Conservation (phyloP, 139 green algal species). For the Pleodorina starrii region DNA sequence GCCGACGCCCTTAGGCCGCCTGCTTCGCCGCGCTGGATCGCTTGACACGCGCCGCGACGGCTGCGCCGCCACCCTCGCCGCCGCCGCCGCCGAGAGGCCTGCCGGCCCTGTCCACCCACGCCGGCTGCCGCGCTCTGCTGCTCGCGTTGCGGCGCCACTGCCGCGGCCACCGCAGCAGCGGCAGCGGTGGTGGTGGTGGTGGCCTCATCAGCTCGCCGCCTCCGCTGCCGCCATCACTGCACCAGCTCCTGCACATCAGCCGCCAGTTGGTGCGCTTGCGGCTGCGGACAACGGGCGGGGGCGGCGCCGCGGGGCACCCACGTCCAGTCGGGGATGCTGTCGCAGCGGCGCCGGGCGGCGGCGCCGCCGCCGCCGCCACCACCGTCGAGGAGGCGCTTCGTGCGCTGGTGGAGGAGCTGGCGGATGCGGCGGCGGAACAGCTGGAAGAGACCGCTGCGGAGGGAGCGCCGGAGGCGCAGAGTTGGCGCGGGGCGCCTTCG, state of each 20-base stretch:
- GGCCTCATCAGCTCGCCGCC: too few species aligned
- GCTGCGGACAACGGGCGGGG: background rate
- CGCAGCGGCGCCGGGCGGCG: too few species aligned
- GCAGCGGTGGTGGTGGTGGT: too few species aligned
- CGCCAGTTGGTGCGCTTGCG: slow-evolving; percentile 17
- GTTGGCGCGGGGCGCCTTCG: too few species aligned
- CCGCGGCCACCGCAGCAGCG: background rate
- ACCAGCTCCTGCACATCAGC: background rate
- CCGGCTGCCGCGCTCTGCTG: background rate
- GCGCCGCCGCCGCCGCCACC: background rate
- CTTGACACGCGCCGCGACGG: background rate
- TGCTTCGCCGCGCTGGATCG: background rate
- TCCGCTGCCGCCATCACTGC: too few species aligned
- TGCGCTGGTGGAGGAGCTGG: background rate
- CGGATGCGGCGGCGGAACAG: background rate
- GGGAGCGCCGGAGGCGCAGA: too few species aligned
- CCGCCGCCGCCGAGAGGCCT: background rate
- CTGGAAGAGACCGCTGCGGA: too few species aligned
- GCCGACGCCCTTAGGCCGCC: too few species aligned
- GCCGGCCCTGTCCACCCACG: background rate
- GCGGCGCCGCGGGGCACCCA: background rate
- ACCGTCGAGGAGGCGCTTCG: background rate
- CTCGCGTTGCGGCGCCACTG: slow-evolving; percentile 6
- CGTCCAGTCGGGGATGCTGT: too few species aligned
- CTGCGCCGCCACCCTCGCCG: too few species aligned